These are phyloP conservation scores for Boletus bicolor DNA, from an alignment of 768 basidiomycete genomes.

Conservation along the genomic window DNA sequence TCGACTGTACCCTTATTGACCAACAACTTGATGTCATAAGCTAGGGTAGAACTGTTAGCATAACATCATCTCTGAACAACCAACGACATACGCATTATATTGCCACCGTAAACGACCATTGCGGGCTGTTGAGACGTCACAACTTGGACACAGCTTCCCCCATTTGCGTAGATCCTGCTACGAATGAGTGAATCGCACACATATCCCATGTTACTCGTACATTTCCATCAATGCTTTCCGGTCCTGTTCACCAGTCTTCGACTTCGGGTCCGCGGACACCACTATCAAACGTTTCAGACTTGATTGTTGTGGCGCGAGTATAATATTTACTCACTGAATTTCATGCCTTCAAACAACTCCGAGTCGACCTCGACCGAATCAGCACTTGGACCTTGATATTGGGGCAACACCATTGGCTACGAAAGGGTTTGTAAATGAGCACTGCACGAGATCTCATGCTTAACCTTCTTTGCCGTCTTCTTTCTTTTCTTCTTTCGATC, in stretches of 20 bases:
- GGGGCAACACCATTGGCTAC: constrained; percentile 59
- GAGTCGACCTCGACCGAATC: constrained; percentile 58
- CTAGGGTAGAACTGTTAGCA: constrained; percentile 33
- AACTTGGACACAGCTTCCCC: constrained; percentile 64
- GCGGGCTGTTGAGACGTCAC: constrained; percentile 50
- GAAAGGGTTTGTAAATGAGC: neutral
- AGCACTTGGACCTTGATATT: constrained; percentile 62
- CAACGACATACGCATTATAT: constrained; percentile 54
- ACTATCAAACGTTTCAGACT: constrained; percentile 39
- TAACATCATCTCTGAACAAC: neutral
- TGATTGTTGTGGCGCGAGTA: neutral
- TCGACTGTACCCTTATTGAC: constrained; percentile 70
- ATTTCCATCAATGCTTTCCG: constrained; percentile 67
- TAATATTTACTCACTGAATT: constrained; percentile 61
- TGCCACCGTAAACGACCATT: constrained; percentile 68
- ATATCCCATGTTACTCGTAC: constrained; percentile 36
- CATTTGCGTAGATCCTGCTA: constrained; percentile 64
- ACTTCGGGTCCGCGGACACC: constrained; percentile 74
- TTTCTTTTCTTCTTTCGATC: constrained; percentile 34
- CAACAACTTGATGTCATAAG: constrained; percentile 66
- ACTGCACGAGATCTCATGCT: neutral
- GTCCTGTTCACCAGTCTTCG: constrained; percentile 60
- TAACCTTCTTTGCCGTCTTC: constrained; percentile 27
- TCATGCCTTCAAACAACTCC: constrained; percentile 68
- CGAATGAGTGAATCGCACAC: constrained; percentile 1